Evolutionary conservation across 768 basidiomycete genomes (phyloP).

Genomic region (Lepiota venenata): DNA sequence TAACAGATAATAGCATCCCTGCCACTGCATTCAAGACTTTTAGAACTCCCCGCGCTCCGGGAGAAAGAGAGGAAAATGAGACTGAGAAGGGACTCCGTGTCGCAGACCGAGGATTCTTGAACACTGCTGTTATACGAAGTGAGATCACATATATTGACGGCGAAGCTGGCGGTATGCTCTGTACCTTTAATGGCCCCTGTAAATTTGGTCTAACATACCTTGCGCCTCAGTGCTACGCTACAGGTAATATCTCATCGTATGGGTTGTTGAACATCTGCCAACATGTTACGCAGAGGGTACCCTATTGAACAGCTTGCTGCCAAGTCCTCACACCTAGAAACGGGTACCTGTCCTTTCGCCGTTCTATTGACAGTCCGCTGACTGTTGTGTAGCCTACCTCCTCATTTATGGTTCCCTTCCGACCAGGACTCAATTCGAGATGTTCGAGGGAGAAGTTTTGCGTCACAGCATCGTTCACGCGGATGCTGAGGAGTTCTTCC

Average conservation of each 20-base stretch:
- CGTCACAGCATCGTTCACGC: conserved; percentile 69
- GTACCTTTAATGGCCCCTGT: neutral
- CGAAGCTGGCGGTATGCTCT: conserved; percentile 66
- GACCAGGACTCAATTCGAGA: conserved; percentile 48
- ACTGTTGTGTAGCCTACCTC: conserved; percentile 55
- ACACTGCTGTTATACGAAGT: conserved; percentile 78
- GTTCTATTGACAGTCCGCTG: neutral
- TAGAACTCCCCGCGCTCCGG: conserved; percentile 49
- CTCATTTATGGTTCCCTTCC: conserved; percentile 88
- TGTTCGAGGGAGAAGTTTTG: conserved; percentile 75
- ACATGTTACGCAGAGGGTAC: conserved; percentile 60
- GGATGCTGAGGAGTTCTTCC: conserved; percentile 67
- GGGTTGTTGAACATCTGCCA: neutral
- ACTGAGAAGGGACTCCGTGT: conserved; percentile 79
- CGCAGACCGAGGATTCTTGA: conserved; percentile 76
- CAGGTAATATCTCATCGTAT: conserved; percentile 39
- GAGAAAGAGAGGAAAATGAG: conserved; percentile 79
- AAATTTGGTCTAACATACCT: neutral
- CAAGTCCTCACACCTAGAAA: conserved; percentile 77
- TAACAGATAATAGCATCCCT: conserved; percentile 73
- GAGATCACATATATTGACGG: conserved; percentile 91
- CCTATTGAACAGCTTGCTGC: conserved; percentile 90
- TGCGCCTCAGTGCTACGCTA: conserved; percentile 66
- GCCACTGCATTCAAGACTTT: conserved; percentile 83
- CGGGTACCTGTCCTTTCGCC: conserved; percentile 26